phyloP scores from a whole-genome alignment of 257 asterid genomes.

The Perilla frutescens region DNA sequence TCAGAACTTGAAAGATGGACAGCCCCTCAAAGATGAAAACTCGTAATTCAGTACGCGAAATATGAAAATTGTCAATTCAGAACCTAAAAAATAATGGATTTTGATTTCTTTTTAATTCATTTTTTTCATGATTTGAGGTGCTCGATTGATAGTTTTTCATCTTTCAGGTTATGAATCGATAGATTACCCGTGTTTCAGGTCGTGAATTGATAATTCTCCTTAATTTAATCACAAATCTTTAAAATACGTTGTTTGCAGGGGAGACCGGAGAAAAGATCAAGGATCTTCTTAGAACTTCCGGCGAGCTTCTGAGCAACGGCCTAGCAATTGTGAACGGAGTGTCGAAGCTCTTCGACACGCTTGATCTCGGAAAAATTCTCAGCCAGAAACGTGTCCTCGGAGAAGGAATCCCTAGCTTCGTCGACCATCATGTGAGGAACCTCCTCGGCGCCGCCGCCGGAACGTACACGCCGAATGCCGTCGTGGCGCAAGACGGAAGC shows the following conservation, averaged over 20 bases:
- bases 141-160: no score
- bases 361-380: slow-evolving; percentile 41
- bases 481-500: slow-evolving; percentile 74
- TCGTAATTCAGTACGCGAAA: no score
- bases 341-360: slow-evolving; percentile 37
- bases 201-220: no score
- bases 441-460: slow-evolving; percentile 42
- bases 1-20: no score
- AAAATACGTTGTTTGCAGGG: slow-evolving; percentile 28
- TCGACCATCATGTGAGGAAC: slow-evolving; percentile 35
- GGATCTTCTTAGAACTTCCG: slow-evolving; percentile 49
- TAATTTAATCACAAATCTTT: no score
- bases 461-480: slow-evolving; percentile 42
- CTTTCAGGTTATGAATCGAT: no score
- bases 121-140: no score
- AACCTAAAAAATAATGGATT: no score
- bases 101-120: no score
- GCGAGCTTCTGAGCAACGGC: slow-evolving; percentile 60
- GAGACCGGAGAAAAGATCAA: slow-evolving; percentile 63
- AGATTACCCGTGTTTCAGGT: no score
- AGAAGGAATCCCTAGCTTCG: slow-evolving; percentile 23
- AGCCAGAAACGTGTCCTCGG: slow-evolving; percentile 43
- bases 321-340: slow-evolving; percentile 58
- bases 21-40: no score
- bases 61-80: no score